A percentile compares a stretch with the other conserved stretches of the same genome.
These are phyloP conservation scores for Medicago lupulina DNA, from an alignment of 306 rosid genomes.

Conservation along the genomic window DNA sequence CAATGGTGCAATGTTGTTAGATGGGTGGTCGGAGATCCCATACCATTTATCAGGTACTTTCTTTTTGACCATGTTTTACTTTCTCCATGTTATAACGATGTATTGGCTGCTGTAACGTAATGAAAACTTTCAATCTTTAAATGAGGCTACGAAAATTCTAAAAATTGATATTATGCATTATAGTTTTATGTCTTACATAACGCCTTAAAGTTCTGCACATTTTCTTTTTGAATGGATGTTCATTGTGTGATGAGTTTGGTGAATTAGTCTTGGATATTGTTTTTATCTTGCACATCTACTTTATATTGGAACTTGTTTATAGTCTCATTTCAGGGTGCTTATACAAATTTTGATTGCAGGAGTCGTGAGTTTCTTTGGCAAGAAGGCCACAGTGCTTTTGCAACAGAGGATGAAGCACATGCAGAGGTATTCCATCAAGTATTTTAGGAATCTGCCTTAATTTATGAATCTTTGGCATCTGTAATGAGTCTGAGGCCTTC, in stretches of 20 bases:
- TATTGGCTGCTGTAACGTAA: conserved; percentile 13
- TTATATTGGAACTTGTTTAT: neutral
- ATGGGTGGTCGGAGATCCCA: conserved; percentile 98
- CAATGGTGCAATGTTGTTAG: conserved; percentile 99
- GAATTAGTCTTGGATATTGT: neutral
- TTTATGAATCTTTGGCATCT: conserved; percentile 18
- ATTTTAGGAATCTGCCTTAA: conserved; percentile 26
- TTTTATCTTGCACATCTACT: conserved; percentile 5
- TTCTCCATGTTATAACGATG: conserved; percentile 4
- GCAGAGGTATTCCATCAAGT: conserved; percentile 64
- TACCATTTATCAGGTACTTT: conserved; percentile 85
- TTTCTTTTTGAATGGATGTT: neutral
- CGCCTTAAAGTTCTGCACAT: neutral
- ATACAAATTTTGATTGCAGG: conserved; percentile 55
- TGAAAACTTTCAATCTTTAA: neutral
- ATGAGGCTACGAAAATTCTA: conserved; percentile 52
- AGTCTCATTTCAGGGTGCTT: conserved; percentile 6
- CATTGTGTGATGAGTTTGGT: conserved; percentile 21
- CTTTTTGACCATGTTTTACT: conserved; percentile 10
- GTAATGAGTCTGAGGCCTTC: neutral
- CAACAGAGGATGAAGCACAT: conserved; percentile 88
- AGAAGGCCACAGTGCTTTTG: conserved; percentile 99
- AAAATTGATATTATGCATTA: neutral
- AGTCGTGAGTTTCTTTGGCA: conserved; percentile 99
- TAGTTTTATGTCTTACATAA: neutral